Base-by-base conservation (phyloP, 2,329 filamentous ascomycete species). In the Chaetomiaceae sp. region DNA sequence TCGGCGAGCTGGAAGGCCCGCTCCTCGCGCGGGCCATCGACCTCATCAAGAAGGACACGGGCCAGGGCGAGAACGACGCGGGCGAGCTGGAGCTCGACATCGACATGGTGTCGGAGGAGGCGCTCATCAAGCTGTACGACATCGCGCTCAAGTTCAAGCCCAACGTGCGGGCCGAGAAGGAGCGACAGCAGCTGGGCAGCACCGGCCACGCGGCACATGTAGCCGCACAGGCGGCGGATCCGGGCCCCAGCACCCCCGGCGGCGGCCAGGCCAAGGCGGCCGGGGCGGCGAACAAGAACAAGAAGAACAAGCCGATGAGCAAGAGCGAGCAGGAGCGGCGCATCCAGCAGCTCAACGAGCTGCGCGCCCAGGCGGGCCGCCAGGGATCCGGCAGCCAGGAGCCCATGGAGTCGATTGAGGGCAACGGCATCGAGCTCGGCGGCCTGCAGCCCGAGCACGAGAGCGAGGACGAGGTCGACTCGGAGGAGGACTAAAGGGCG, bases 21-120 rank as follows among this genome's bases (percentile, higher is more conserved):
- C 82, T 88, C 55, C 84, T 95, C 60, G 78, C 83, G 40, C 80
- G 81, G 56, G 88, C 91, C 0, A 87, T 96, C 26, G 81, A 85
- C 49, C 90, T 97, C 52, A 97, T 98, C 61, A 88, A 94, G 64
- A 81, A 80, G 54, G 91, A 95, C 56, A 95, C 70, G 66, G 87
- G 71, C 70, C 87, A 68, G 73, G 84, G 52, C 12, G 77, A 81
- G 62, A 79, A 79, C 53, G 76, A 73, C 26, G 73, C 73, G 18
- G 77, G 77, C 45, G 77, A 80, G 49, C 69, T 81, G 18, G 77
- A 81, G 61, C 60, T 81, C 17, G 77, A 81, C 39, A 80, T 81
- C 39, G 77, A 81, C 48, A 68, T 73, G 50, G 67, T 81, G 3
- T 76, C 74, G 20, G 66, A 69, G 22, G 75, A 76, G n/a, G 77